Evolutionary conservation across 2,329 filamentous ascomycete species (phyloP), one percentile per base, ranked within the genome.

Genomic region (Ustulina deusta): DNA sequence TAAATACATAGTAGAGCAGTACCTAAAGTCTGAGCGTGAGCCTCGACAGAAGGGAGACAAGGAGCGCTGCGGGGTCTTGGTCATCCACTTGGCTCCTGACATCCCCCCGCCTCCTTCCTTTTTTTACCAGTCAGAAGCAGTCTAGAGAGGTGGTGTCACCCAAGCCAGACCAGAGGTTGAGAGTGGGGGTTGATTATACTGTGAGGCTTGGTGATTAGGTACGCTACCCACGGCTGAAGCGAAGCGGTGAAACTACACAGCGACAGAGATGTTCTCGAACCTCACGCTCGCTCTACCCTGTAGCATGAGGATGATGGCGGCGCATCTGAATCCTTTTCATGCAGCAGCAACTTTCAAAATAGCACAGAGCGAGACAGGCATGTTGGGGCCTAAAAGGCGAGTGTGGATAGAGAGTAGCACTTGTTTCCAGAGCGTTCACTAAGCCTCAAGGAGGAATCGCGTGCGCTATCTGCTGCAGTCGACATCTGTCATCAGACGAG

Each of bases 101-200:
- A 52, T 40, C 17, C 15, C 42, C 66, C 65, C 55, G 42, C 27
- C 6, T 11, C 65, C 65, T n/a, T n/a, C 65, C 38, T 20, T 58
- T 68, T 58, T 40, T 65, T 46, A 38, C 66, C 66, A 68, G 62
- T 65, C 51, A 68, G 51, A 64, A 52, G 57, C 29, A 52, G 66
- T 64, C 61, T 55, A 34, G 62, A 48, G 34, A 34, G 42, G 54
- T 29, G 34, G 66, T 65, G 52, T 62, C 48, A 68, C 62, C 66
- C 48, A n/a, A 54, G 38, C 49, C 34, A 20, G 49, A 40, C 52
- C 57, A 34, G 61, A 25, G 25, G 51, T 51, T 52, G 55, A 40
- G 40, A 52, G 55, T 60, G 54, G 56, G 61, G 65, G 56, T 10
- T 42, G 36, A 36, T 27, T n/a, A n/a, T n/a, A 27, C 7, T 49